Evolutionary conservation across 768 basidiomycete species (phyloP).

Genomic region (Calocybe gangraenosa): DNA sequence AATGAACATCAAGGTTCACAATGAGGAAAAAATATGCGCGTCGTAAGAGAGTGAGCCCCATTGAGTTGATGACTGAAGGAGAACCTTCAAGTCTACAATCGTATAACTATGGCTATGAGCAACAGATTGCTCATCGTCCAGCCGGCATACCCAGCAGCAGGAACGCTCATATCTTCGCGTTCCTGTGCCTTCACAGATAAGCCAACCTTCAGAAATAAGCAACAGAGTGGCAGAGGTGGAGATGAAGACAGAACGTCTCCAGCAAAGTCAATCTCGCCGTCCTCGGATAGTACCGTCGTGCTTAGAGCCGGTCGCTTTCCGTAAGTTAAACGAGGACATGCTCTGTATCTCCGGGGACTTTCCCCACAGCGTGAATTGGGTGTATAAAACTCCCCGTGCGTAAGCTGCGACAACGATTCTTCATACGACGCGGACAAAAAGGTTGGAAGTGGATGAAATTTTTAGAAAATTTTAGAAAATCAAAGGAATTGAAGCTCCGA

Average conservation of each 20-base stretch:
- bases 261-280: constrained; percentile 47
- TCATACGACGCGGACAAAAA: constrained; percentile 49
- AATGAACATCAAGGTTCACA: constrained; percentile 50
- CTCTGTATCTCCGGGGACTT: constrained; percentile 93
- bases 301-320: constrained; percentile 79
- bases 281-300: constrained; percentile 56
- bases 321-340: constrained; percentile 44
- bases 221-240: constrained; percentile 59
- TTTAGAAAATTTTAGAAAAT: constrained; percentile 19
- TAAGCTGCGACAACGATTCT: constrained; percentile 86
- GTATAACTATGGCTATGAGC: constrained; percentile 90
- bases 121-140: constrained; percentile 47
- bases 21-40: constrained; percentile 55
- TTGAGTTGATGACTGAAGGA: constrained; percentile 64
- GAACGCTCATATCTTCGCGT: constrained; percentile 78
- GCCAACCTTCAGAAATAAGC: constrained; percentile 30
- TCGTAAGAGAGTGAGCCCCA: constrained; percentile 88
- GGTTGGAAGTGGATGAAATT: constrained; percentile 12
- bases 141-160: constrained; percentile 40
- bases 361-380: constrained; percentile 74
- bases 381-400: constrained; percentile 56
- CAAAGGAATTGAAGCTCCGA: constrained; percentile 21
- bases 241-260: constrained; percentile 25
- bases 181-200: constrained; percentile 39
- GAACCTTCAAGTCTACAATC: constrained; percentile 48